Conservation (phyloP, 768 basidiomycete species). For the Mycena rebaudengoi region DNA sequence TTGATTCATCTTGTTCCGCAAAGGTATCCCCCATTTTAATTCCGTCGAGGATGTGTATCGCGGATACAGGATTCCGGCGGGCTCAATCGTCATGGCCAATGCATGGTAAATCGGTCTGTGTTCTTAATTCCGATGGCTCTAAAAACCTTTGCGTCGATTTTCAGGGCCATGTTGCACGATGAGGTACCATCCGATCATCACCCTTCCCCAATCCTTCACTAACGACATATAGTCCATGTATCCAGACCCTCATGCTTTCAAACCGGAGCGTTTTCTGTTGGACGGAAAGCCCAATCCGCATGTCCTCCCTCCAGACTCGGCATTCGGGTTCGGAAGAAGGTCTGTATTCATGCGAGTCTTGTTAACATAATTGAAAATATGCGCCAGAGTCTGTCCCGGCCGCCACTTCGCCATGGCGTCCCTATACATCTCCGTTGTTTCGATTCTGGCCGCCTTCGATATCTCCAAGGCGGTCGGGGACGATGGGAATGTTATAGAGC, state of each 20-base stretch:
- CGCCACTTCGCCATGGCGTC: background rate
- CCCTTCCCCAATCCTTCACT: conserved; percentile 34
- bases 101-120: conserved; percentile 28
- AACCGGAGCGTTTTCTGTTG: conserved; percentile 36
- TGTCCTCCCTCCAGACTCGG: background rate
- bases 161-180: conserved; percentile 15
- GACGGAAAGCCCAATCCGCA: background rate
- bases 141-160: background rate
- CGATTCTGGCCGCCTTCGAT: conserved; percentile 16
- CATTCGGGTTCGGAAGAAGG: conserved; percentile 9
- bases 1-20: background rate
- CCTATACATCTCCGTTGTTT: conserved; percentile 13
- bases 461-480: conserved; percentile 12
- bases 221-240: conserved; percentile 20
- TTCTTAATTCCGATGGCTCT: background rate
- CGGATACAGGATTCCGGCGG: conserved; percentile 38
- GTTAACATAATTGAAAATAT: background rate
- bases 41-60: conserved; percentile 35
- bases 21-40: conserved; percentile 5
- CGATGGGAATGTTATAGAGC: conserved; percentile 32
- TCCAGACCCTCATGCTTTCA: conserved; percentile 38
- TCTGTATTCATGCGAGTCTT: conserved; percentile 9
- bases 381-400: conserved; percentile 28
- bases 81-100: conserved; percentile 37
- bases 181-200: background rate